Evolutionary conservation across 2,329 filamentous ascomycete species (phyloP), one percentile per base, ranked within the genome.

Genomic region (Monosporascus sp.): DNA sequence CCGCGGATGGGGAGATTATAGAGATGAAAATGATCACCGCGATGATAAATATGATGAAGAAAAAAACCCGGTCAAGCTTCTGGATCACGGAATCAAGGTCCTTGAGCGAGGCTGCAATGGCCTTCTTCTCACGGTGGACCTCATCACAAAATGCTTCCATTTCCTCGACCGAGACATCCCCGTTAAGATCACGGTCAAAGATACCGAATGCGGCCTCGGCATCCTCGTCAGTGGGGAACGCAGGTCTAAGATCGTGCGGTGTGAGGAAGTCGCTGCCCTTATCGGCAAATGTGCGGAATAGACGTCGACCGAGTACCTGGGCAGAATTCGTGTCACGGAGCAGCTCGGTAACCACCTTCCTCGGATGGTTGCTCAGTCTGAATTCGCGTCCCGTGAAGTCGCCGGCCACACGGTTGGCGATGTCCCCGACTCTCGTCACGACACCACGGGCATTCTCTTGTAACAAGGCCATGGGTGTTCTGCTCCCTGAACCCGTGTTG

Each of bases 121-220:
- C 90, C 70, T 97, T 97, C 66, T 93, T 89, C 74, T 97, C 93
- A 17, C 93, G 83, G 37, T 93, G 91, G 59, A 97, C 94, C 66
- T 97, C 93, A 49, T 96, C 92, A 70, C 90, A 96, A 24, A 95
- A 91, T 22, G 89, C 84, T 69, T 97, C 92, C 22, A 97, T 81
- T 68, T 97, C 93, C 64, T 96, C 90, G 82, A 96, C 91, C 1
- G 89, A 95, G 48, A 97, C 96, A 64, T 97, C 93, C 4, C 92
- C 93, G 58, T 97, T 97, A 75, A 97, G 83, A 63, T 97, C 93
- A 66, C 94, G 95, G 72, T 97, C 93, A 61, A 97, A 97, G 77
- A 97, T 92, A 61, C 79, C 78, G 64, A 97, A 97, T 0, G 92
- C 92, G 3, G 88, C 88, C 51, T 94, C 88, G 0, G 91, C 90